Conservation (phyloP, 2,329 filamentous ascomycete genomes). For the Fusarium penzigii region DNA sequence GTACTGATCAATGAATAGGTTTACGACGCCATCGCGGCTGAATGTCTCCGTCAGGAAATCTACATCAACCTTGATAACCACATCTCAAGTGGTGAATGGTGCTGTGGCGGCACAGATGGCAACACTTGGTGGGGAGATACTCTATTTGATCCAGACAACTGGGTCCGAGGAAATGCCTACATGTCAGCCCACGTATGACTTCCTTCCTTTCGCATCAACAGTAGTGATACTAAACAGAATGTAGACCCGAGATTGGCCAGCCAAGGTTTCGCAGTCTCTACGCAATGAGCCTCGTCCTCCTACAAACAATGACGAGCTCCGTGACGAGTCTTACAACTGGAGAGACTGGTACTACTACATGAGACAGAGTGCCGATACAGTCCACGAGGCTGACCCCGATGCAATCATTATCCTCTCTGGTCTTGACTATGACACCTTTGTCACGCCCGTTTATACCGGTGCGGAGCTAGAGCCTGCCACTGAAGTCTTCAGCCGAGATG, state of each 20-base stretch:
- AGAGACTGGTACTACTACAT: slow-evolving; percentile 51
- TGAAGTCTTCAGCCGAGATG: background rate
- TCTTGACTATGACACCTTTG: slow-evolving; percentile 47
- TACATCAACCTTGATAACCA: slow-evolving; percentile 61
- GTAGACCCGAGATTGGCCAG: slow-evolving; percentile 43
- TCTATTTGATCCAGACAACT: slow-evolving; percentile 57
- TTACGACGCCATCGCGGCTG: slow-evolving; percentile 61
- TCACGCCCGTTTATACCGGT: background rate
- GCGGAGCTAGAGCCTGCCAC: background rate
- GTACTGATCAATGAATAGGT: slow-evolving; percentile 22
- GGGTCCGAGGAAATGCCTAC: slow-evolving; percentile 57
- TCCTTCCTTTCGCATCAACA: background rate
- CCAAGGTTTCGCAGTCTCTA: slow-evolving; percentile 47
- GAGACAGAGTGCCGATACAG: slow-evolving; percentile 45
- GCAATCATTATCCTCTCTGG: slow-evolving; percentile 58
- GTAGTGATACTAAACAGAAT: background rate
- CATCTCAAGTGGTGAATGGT: slow-evolving; percentile 57
- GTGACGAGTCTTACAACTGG: slow-evolving; percentile 50
- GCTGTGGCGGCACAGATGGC: slow-evolving; percentile 52
- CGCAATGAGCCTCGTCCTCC: slow-evolving; percentile 50
- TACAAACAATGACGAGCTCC: background rate
- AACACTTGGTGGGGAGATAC: slow-evolving; percentile 61
- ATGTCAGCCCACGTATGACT: slow-evolving; percentile 50
- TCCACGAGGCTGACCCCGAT: slow-evolving; percentile 50
- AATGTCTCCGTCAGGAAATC: slow-evolving; percentile 52